Conservation (phyloP, 2,329 filamentous ascomycete genomes). For the Pyricularia pennisetigena region DNA sequence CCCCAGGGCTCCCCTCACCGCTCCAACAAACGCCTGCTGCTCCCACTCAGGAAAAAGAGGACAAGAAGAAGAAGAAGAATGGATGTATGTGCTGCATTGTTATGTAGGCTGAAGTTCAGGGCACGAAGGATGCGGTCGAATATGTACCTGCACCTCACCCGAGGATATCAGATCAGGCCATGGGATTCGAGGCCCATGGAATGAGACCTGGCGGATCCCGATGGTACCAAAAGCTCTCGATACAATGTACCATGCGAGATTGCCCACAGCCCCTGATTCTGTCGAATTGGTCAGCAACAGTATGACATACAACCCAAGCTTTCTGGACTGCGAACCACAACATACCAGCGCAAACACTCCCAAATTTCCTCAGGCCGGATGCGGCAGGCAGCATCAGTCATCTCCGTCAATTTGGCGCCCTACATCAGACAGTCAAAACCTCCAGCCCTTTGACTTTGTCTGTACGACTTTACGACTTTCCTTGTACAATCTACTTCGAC, state of each 20-base stretch:
- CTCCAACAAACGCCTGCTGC: neutral
- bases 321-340: neutral
- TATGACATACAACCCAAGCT: neutral
- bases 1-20: neutral
- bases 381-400: neutral
- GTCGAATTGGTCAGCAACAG: too few species aligned
- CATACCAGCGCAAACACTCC: neutral
- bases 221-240: neutral
- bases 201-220: neutral
- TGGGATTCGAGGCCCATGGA: neutral
- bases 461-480: slow-evolving; percentile 4
- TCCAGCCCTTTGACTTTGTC: neutral
- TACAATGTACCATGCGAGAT: neutral
- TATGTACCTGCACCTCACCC: neutral
- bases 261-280: too few species aligned
- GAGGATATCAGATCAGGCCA: neutral
- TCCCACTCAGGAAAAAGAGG: slow-evolving; percentile 29
- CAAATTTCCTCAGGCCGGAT: neutral
- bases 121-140: neutral
- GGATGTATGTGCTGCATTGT: slow-evolving; percentile 64
- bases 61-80: slow-evolving; percentile 39
- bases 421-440: neutral
- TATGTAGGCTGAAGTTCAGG: slow-evolving; percentile 39
- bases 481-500: neutral
- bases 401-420: neutral